These are phyloP conservation scores for Erythrobasidium hasegawianum DNA, from an alignment of 1,284 basidiomycete genomes.

Conservation along the genomic window DNA sequence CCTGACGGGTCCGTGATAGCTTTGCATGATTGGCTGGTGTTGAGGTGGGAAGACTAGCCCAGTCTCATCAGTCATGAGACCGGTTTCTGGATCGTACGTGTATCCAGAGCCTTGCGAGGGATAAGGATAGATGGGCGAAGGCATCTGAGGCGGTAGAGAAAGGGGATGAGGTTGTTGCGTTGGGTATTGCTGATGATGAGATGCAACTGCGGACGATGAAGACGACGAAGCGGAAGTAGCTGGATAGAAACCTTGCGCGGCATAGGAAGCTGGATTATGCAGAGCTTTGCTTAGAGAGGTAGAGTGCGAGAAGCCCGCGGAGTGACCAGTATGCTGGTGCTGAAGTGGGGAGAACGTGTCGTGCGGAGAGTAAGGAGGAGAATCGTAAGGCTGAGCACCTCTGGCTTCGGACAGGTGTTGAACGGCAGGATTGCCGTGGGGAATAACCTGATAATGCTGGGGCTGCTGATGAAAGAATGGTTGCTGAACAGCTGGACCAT, in stretches of 20 bases:
- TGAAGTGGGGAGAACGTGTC: not conserved
- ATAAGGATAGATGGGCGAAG: not conserved
- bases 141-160: not conserved
- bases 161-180: not conserved
- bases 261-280: not conserved
- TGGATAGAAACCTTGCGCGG: not conserved
- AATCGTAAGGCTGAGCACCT: conserved; percentile 1
- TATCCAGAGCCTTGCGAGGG: not conserved
- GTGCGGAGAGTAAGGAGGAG: not conserved
- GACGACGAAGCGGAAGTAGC: not conserved
- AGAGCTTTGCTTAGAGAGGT: too few relatives aligned
- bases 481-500: not conserved
- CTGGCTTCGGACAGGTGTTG: not conserved
- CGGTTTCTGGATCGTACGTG: not conserved
- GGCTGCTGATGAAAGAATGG: not conserved
- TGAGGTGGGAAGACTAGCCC: conserved; percentile 1
- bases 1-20: not conserved
- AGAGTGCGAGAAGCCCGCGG: not conserved
- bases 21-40: not conserved
- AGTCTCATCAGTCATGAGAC: conserved; percentile 1
- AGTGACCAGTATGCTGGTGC: not conserved
- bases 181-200: not conserved
- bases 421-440: not conserved
- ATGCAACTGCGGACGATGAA: not conserved
- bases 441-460: too few relatives aligned